phyloP scores from a whole-genome alignment of 495 filamentous ascomycete genomes.

The Talaromyces thailandensis region DNA sequence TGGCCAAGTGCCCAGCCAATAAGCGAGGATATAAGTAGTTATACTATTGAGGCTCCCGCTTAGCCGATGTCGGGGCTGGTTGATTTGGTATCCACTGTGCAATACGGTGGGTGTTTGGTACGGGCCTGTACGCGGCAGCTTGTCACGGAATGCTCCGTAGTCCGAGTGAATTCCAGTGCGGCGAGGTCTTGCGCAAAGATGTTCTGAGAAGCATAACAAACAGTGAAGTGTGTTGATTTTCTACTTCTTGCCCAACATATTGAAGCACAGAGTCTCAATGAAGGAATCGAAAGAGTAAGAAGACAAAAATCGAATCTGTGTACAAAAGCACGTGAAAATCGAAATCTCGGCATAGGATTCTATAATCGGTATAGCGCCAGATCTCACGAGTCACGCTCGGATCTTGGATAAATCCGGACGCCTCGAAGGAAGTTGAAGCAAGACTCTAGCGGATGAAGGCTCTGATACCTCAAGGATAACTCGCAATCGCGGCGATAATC shows the following conservation, averaged over 20 bases:
- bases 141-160: not conserved
- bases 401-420: not conserved
- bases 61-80: not conserved
- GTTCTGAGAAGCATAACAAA: no score
- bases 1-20: not conserved
- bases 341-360: not conserved
- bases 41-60: not conserved
- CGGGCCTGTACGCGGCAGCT: not conserved
- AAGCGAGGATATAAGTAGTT: not conserved
- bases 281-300: not conserved
- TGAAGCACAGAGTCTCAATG: not conserved
- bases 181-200: not conserved
- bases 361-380: not conserved
- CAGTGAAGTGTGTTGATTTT: not conserved
- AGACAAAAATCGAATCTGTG: not conserved
- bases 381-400: not conserved
- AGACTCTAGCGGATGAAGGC: not conserved
- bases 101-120: not conserved
- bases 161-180: not conserved
- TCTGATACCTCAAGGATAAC: no score
- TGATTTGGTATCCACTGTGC: not conserved
- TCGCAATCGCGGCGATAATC: no score
- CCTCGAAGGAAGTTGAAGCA: not conserved
- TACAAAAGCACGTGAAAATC: not conserved
- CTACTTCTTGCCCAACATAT: not conserved